Evolutionary conservation across 164 flowering plant species (phyloP), one percentile per base, ranked within the genome.

Genomic region (Tinospora cordifolia): DNA sequence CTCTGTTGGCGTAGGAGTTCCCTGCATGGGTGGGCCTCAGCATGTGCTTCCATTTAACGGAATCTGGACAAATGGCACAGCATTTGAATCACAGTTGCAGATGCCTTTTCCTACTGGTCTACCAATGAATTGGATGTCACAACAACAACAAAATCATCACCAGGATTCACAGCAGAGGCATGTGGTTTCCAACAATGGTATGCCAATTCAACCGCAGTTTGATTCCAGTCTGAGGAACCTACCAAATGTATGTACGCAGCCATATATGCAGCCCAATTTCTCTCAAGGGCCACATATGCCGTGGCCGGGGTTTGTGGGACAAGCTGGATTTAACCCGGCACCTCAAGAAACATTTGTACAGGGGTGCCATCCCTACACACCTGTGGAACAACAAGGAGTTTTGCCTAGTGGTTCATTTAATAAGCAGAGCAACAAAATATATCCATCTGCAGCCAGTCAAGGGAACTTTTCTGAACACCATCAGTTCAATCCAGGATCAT

Each of bases 131-230:
- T 80, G 77, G 54, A 71, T 83, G 83, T 79, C 81, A 36, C 39
- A 34, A 38, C 69, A 69, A 46, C 77, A 79, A 30, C 85, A 75
- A 40, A 72, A 54, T 54, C 24, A 54, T 21, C 60, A 54, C 24
- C 8, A 19, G 19, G 24, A n/a, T 6, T 9, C 71, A 25, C 69
- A 65, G 36, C 90, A 79, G 71, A 77, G 81, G 77, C 79, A 82
- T 60, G n/a, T 25, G 0, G 71, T 63, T 57, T 68, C 78, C 25
- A 68, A 72, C 12, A 80, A 76, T 63, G 73, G 71, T 41, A 40
- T 79, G 75, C 80, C 81, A 44, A 76, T 72, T 64, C 86, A 83
- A 77, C 92, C 78, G 75, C 87, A 82, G 64, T 79, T 80, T 72
- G 75, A 75, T 71, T 80, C 72, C 47, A 76, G 51, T 69, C 84